Evolutionary conservation across 1,284 basidiomycete species (phyloP).

Genomic region (Apiotrichum montevideense): DNA sequence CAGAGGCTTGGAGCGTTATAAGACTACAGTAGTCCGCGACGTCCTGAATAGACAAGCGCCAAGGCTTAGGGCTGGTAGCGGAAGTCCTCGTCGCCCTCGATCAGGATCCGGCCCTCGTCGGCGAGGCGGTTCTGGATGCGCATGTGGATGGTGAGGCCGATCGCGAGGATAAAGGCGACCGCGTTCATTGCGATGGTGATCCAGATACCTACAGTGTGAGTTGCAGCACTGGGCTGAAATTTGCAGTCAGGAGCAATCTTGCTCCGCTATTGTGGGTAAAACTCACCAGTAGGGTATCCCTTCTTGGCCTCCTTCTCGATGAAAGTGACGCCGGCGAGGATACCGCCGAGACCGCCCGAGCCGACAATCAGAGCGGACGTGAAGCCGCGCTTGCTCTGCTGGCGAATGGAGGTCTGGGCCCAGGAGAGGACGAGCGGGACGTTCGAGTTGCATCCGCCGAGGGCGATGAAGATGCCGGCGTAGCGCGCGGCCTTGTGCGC

Average conservation of each 20-base stretch:
- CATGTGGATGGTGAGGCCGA: conserved; percentile 7
- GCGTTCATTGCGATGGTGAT: conserved; percentile 12
- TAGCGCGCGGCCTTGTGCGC: conserved; percentile 38
- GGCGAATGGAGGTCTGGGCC: conserved; percentile 46
- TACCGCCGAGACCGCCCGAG: conserved; percentile 47
- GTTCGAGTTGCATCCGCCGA: conserved; percentile 37
- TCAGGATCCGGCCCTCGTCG: conserved; percentile 5
- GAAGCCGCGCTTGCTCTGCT: conserved; percentile 44
- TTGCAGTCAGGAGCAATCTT: too few relatives aligned
- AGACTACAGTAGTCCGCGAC: too few relatives aligned
- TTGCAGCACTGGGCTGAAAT: too few relatives aligned
- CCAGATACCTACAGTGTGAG: too few relatives aligned
- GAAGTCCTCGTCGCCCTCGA: conserved; percentile 11
- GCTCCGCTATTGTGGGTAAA: conserved; percentile 1
- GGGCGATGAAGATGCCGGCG: conserved; percentile 47
- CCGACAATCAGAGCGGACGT: conserved; percentile 44
- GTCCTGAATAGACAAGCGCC: too few relatives aligned
- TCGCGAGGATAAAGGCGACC: not conserved
- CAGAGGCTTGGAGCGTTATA: too few relatives aligned
- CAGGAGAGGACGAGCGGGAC: conserved; percentile 38
- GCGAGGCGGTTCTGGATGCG: conserved; percentile 9
- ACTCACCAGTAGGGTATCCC: conserved; percentile 11
- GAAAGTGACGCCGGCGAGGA: conserved; percentile 22
- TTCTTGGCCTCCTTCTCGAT: conserved; percentile 7
- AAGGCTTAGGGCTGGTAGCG: conserved; percentile 9